phyloP scores from a whole-genome alignment of 148 eudicot genomes.

The Talinum fruticosum region DNA sequence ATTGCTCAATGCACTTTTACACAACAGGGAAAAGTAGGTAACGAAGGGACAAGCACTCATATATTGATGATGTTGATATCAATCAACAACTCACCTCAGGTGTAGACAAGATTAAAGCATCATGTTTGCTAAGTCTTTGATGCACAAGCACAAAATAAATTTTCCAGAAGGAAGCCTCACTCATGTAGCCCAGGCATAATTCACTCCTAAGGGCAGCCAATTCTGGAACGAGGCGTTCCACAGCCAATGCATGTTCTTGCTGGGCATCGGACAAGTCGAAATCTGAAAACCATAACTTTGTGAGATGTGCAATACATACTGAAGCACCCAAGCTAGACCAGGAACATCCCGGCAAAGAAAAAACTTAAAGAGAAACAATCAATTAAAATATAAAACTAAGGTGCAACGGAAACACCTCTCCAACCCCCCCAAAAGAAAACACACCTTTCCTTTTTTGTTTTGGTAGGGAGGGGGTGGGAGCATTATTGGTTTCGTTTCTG shows the following conservation, averaged over 20 bases:
- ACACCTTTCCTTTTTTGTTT: neutral
- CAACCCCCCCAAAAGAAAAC: neutral
- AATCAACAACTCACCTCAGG: slow-evolving; percentile 54
- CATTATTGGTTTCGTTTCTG: neutral
- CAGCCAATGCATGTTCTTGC: slow-evolving; percentile 94
- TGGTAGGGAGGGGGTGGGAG: neutral
- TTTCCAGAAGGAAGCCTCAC: slow-evolving; percentile 87
- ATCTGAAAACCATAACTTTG: slow-evolving; percentile 37
- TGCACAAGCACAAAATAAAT: slow-evolving; percentile 92
- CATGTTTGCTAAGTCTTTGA: slow-evolving; percentile 67
- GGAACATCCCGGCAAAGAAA: neutral
- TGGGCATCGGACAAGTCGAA: slow-evolving; percentile 93
- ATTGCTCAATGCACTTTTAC: neutral
- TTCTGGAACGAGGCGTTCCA: slow-evolving; percentile 83
- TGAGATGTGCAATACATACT: slow-evolving; percentile 7
- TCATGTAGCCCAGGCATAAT: slow-evolving; percentile 90
- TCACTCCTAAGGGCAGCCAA: slow-evolving; percentile 82
- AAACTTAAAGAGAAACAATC: neutral
- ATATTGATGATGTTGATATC: neutral
- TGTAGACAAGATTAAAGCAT: slow-evolving; percentile 71
- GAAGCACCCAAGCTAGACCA: neutral
- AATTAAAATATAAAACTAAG: neutral
- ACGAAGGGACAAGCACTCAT: neutral
- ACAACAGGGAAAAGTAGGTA: neutral
- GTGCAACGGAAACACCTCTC: neutral